Evolutionary conservation across 257 asterid genomes (phyloP).

Genomic region (Solanum paucissectum): DNA sequence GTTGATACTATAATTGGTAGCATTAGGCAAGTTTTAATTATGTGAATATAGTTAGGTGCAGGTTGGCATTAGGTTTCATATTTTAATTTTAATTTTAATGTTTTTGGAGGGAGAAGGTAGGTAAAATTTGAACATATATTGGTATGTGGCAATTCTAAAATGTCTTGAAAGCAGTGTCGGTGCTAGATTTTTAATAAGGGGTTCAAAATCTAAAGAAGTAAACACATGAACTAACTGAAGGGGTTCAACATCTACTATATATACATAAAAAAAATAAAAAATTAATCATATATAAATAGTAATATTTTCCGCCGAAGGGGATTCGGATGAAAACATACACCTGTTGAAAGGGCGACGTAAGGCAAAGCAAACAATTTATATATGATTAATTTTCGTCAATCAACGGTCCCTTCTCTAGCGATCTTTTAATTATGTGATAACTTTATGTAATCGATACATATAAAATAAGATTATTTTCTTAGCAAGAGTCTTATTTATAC

Average conservation of each 20-base stretch:
- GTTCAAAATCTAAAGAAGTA: rapidly evolving
- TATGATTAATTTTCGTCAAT: no score
- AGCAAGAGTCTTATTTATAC: background rate
- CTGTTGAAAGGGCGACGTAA: no score
- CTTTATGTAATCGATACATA: background rate
- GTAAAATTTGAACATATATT: background rate
- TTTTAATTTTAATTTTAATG: background rate
- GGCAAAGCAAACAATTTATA: background rate
- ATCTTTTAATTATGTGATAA: no score
- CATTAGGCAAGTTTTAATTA: background rate
- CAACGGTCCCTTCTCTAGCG: background rate
- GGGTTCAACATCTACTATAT: no score
- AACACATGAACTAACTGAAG: no score
- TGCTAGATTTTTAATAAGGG: no score
- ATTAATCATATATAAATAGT: no score
- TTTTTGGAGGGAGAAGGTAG: background rate
- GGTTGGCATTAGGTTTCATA: background rate
- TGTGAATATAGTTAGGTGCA: background rate
- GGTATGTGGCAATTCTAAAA: background rate
- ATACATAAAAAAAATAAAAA: no score
- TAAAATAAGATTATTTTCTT: background rate
- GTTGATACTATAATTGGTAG: background rate
- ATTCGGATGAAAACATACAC: rapidly evolving
- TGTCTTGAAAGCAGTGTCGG: background rate
- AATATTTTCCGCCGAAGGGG: rapidly evolving